These are phyloP conservation scores for Pichia sp. DNA, from an alignment of 1,139 yeast species.

Conservation along the genomic window DNA sequence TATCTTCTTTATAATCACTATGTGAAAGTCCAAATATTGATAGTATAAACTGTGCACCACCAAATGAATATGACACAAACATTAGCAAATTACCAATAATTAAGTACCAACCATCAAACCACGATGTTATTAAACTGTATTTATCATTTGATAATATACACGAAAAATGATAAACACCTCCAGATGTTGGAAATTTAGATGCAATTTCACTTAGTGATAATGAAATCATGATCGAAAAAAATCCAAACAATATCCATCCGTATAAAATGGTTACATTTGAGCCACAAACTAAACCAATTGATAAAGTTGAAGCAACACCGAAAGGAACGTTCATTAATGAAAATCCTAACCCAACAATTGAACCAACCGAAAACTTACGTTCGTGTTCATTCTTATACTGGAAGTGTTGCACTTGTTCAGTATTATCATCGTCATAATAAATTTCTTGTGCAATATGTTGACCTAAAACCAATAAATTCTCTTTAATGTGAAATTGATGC, in stretches of 20 bases:
- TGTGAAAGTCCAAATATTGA: slow-evolving; percentile 59
- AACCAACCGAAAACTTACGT: slow-evolving; percentile 56
- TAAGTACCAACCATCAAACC: slow-evolving; percentile 75
- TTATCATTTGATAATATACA: slow-evolving; percentile 57
- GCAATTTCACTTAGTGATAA: slow-evolving; percentile 65
- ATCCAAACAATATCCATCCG: slow-evolving; percentile 62
- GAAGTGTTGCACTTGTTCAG: slow-evolving; percentile 60
- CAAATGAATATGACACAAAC: slow-evolving; percentile 64
- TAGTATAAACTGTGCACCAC: slow-evolving; percentile 66
- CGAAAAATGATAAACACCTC: slow-evolving; percentile 70
- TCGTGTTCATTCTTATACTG: slow-evolving; percentile 64
- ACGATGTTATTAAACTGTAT: slow-evolving; percentile 50
- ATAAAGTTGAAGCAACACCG: slow-evolving; percentile 64
- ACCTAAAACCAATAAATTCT: slow-evolving; percentile 16
- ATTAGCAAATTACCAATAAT: slow-evolving; percentile 72
- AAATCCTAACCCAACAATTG: slow-evolving; percentile 68
- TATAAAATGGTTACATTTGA: slow-evolving; percentile 65
- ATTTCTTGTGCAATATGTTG: slow-evolving; percentile 24
- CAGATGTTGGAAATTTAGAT: slow-evolving; percentile 69
- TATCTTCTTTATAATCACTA: slow-evolving; percentile 51
- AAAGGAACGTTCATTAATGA: slow-evolving; percentile 76
- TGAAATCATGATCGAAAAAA: slow-evolving; percentile 57
- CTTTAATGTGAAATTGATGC: slow-evolving; percentile 11
- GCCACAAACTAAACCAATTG: slow-evolving; percentile 65
- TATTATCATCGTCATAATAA: slow-evolving; percentile 39